phyloP scores from a whole-genome alignment of 495 filamentous ascomycete species.

The Penicillium egyptiacum region DNA sequence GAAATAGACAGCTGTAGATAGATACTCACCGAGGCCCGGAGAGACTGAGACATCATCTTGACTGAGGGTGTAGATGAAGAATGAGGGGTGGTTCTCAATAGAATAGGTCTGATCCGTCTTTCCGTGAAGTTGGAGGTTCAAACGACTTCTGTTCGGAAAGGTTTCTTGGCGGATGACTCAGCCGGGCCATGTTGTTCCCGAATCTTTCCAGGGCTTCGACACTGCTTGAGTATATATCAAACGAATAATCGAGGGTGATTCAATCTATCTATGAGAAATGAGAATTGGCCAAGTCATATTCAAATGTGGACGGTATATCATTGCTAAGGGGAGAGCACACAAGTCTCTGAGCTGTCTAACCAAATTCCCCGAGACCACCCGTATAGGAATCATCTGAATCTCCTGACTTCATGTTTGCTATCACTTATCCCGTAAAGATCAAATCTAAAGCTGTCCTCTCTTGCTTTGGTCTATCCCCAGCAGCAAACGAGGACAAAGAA shows the following conservation, averaged over 20 bases:
- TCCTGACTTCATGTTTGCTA: neutral
- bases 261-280: neutral
- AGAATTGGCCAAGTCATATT: neutral
- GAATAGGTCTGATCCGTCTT: slow-evolving; percentile 38
- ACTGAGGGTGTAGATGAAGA: slow-evolving; percentile 33
- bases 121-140: slow-evolving; percentile 35
- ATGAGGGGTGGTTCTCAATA: slow-evolving; percentile 32
- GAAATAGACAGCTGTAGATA: slow-evolving; percentile 2
- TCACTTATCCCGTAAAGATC: neutral
- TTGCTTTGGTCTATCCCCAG: neutral
- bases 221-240: neutral
- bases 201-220: neutral
- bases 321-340: neutral
- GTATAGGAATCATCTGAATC: neutral
- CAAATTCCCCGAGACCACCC: neutral
- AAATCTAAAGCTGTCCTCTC: neutral
- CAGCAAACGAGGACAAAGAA: neutral
- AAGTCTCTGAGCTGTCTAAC: neutral
- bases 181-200: slow-evolving; percentile 9
- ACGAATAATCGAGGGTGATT: neutral
- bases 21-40: slow-evolving; percentile 63
- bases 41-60: slow-evolving; percentile 68
- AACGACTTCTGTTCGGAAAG: slow-evolving; percentile 37
- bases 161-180: slow-evolving; percentile 34
- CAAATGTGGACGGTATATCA: neutral